Percentiles rank a stretch among this genome's conserved stretches.
Evolutionary conservation across 768 basidiomycete genomes (phyloP).

Genomic region (Lyophyllum decastes): DNA sequence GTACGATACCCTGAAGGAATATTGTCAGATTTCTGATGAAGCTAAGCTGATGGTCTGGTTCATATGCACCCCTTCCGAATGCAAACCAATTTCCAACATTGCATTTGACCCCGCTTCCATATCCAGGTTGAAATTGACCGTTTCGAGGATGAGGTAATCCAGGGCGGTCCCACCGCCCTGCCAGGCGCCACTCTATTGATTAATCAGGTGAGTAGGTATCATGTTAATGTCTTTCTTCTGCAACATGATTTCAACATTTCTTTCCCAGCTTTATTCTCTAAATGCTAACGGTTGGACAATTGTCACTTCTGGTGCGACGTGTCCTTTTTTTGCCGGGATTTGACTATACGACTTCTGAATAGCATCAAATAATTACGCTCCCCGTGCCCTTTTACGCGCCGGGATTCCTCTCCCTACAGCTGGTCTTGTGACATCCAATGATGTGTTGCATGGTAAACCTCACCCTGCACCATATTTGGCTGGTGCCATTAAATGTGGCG

Average conservation of each 20-base stretch:
- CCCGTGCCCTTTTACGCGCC: constrained; percentile 64
- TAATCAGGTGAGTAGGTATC: constrained; percentile 39
- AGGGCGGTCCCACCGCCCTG: constrained; percentile 61
- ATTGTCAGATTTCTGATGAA: constrained; percentile 64
- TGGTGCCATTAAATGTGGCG: constrained; percentile 64
- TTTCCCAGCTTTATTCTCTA: constrained; percentile 29
- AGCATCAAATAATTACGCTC: constrained; percentile 78
- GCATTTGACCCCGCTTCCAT: neutral
- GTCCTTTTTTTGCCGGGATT: neutral
- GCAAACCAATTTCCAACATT: too few relatives aligned
- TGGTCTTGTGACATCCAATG: constrained; percentile 74
- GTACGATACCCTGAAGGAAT: constrained; percentile 71
- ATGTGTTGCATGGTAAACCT: constrained; percentile 79
- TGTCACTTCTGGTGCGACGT: constrained; percentile 69
- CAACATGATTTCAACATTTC: neutral
- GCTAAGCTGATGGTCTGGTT: constrained; percentile 50
- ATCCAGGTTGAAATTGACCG: constrained; percentile 66
- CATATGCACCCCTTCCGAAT: too few relatives aligned
- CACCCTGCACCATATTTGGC: constrained; percentile 84
- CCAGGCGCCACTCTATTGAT: constrained; percentile 67
- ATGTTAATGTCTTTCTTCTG: neutral
- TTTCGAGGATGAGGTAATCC: constrained; percentile 77
- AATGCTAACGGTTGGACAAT: constrained; percentile 69
- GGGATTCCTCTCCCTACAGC: constrained; percentile 57
- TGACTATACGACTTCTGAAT: neutral